These are phyloP conservation scores for Cylindrotheca closterium DNA, from an alignment of 108 stramenopile species.

Conservation along the genomic window DNA sequence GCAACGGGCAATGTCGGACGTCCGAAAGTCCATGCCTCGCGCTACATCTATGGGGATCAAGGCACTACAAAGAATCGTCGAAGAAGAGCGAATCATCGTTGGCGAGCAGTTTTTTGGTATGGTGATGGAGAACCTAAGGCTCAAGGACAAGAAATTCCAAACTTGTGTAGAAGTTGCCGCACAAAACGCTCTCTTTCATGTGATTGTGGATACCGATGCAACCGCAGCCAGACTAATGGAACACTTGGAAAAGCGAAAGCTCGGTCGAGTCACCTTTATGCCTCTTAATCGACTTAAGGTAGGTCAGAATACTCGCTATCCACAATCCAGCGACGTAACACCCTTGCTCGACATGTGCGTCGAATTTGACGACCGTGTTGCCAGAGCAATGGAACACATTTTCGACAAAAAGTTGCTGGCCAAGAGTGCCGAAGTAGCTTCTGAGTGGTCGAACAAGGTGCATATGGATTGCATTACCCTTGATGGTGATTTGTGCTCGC, in stretches of 20 bases:
- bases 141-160: slow-evolving; percentile 79
- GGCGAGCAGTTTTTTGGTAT: slow-evolving; percentile 90
- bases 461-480: slow-evolving; percentile 95
- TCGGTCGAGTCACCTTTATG: slow-evolving; percentile 97
- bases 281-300: slow-evolving; percentile 92
- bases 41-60: slow-evolving; percentile 83
- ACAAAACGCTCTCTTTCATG: slow-evolving; percentile 94
- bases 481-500: slow-evolving; percentile 93
- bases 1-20: slow-evolving; percentile 52
- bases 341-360: slow-evolving; percentile 72
- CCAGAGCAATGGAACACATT: slow-evolving; percentile 90
- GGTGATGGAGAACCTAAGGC: slow-evolving; percentile 88
- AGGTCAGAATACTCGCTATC: slow-evolving; percentile 52
- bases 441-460: slow-evolving; percentile 61
- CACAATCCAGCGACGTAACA: slow-evolving; percentile 64
- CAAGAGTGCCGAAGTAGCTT: slow-evolving; percentile 73
- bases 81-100: slow-evolving; percentile 59
- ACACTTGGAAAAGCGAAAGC: slow-evolving; percentile 78
- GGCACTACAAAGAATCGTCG: slow-evolving; percentile 73
- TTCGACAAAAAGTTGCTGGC: slow-evolving; percentile 94
- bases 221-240: slow-evolving; percentile 92
- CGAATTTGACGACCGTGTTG: slow-evolving; percentile 73
- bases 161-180: slow-evolving; percentile 95
- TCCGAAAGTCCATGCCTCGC: slow-evolving; percentile 87
- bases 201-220: slow-evolving; percentile 96